Conservation (phyloP, 2,329 filamentous ascomycete species). For the Stemphylium lycopersici region DNA sequence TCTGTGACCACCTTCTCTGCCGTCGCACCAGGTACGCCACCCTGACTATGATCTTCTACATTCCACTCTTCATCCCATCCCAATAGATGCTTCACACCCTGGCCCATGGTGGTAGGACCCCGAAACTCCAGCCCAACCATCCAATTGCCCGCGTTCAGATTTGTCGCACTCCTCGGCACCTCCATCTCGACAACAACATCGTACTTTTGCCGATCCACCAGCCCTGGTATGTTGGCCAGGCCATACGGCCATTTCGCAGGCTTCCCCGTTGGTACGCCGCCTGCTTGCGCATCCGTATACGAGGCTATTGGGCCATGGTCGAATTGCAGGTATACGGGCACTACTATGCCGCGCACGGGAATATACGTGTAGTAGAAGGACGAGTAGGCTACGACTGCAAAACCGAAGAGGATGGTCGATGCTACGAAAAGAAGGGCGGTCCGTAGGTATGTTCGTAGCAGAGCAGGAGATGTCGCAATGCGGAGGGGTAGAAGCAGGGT, state of each 20-base stretch:
- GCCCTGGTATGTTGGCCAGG: constrained; percentile 51
- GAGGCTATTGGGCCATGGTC: constrained; percentile 45
- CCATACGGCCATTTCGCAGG: constrained; percentile 56
- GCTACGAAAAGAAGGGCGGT: constrained; percentile 61
- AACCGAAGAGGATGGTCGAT: constrained; percentile 60
- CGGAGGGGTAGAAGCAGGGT: constrained; percentile 60
- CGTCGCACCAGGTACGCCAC: constrained; percentile 12
- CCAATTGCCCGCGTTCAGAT: constrained; percentile 84
- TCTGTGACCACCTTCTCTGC: constrained; percentile 13
- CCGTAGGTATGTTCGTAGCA: constrained; percentile 69
- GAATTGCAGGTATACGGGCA: constrained; percentile 71
- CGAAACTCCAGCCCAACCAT: constrained; percentile 84
- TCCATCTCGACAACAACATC: constrained; percentile 78
- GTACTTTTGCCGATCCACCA: constrained; percentile 75
- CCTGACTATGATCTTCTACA: constrained; percentile 29
- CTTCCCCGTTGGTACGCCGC: constrained; percentile 3
- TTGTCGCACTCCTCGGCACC: constrained; percentile 78
- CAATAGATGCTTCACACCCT: constrained; percentile 25
- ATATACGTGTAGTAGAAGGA: constrained; percentile 74
- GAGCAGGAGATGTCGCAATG: constrained; percentile 64
- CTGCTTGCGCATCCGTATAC: constrained; percentile 11
- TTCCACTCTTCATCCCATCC: constrained; percentile 45
- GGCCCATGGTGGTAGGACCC: constrained; percentile 23
- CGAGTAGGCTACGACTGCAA: constrained; percentile 66
- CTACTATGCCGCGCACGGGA: constrained; percentile 67